Percentiles rank a stretch among this genome's conserved stretches.
Evolutionary conservation across 2,329 filamentous ascomycete genomes (phyloP).

Genomic region (Colletotrichum spaethianum): DNA sequence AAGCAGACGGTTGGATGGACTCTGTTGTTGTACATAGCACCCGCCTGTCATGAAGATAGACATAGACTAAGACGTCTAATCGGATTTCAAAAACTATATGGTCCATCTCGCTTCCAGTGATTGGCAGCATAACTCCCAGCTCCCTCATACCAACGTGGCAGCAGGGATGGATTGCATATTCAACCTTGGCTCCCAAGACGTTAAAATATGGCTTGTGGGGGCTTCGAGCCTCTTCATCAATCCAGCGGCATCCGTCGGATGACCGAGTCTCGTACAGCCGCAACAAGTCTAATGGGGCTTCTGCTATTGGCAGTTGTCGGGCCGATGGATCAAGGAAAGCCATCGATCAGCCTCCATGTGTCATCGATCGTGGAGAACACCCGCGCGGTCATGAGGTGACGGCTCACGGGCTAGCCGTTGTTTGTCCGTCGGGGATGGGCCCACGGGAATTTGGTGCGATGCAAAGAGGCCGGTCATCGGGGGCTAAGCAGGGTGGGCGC

Average conservation of each 20-base stretch:
- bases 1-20: conserved; percentile 31
- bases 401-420: neutral
- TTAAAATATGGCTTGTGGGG: neutral
- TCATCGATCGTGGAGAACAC: conserved; percentile 6
- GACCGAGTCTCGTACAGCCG: neutral
- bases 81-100: conserved; percentile 28
- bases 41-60: conserved; percentile 35
- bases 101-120: neutral
- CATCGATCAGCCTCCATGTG: conserved; percentile 1
- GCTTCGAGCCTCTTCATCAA: neutral
- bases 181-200: neutral
- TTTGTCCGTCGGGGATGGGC: conserved; percentile 1
- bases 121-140: too few species aligned
- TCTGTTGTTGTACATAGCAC: conserved; percentile 38
- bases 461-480: conserved; percentile 31
- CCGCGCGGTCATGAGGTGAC: conserved; percentile 13
- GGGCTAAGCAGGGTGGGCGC: neutral
- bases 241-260: neutral
- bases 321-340: neutral
- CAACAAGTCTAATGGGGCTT: conserved; percentile 1
- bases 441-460: conserved; percentile 13
- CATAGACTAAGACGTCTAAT: conserved; percentile 38
- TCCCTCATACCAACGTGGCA: neutral
- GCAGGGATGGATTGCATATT: neutral
- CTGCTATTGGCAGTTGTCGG: neutral